Evolutionary conservation across 257 asterid species (phyloP).

Genomic region (Solanum dulcamara): DNA sequence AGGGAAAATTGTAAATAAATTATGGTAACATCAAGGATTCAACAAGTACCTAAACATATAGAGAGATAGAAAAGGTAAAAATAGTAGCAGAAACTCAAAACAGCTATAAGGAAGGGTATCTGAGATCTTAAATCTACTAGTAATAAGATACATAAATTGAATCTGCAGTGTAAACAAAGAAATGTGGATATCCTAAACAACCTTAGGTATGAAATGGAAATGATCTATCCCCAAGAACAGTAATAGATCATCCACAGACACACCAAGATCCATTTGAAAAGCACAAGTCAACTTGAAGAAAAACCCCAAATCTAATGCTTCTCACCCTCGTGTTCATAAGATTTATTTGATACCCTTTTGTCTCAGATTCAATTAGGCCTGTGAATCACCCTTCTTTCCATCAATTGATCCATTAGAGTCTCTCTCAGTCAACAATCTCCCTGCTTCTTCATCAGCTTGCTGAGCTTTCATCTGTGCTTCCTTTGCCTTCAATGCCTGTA

Average conservation of each 20-base stretch:
- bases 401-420: background rate
- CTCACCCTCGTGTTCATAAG: background rate
- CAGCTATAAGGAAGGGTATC: background rate
- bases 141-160: background rate
- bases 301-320: background rate
- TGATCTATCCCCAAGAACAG: background rate
- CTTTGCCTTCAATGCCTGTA: slow-evolving; percentile 7
- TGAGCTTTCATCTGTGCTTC: slow-evolving; percentile 1
- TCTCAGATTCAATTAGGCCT: background rate
- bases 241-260: background rate
- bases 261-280: background rate
- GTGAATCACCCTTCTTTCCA: slow-evolving; percentile 4
- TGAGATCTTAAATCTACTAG: background rate
- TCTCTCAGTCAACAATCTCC: slow-evolving; percentile 3
- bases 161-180: background rate
- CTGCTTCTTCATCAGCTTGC: slow-evolving; percentile 1
- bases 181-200: background rate
- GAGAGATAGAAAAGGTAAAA: background rate
- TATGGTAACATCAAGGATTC: background rate
- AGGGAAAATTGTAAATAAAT: background rate
- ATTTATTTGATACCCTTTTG: background rate
- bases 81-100: background rate
- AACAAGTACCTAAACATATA: background rate
- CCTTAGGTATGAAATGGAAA: background rate
- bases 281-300: background rate